Evolutionary conservation across 2,329 filamentous ascomycete genomes (phyloP).

Genomic region (Cladosporium sp.): DNA sequence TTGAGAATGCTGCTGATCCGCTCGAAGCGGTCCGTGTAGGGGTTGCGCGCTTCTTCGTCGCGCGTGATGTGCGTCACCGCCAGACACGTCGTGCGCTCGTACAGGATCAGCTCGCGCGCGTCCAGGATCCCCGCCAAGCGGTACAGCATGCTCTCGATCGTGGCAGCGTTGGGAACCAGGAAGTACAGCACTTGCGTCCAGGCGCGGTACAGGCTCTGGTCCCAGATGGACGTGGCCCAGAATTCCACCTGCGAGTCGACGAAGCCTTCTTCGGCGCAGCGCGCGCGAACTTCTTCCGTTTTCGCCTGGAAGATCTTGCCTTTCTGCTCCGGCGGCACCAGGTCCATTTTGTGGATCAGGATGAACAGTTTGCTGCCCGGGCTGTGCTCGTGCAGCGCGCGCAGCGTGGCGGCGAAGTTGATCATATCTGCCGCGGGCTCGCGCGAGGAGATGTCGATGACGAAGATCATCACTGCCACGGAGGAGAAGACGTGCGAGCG

Average conservation of each 20-base stretch:
- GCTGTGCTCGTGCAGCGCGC: conserved; percentile 82
- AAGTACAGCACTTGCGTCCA: conserved; percentile 99
- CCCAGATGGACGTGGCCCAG: conserved; percentile 97
- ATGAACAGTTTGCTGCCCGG: conserved; percentile 81
- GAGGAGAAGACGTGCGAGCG: conserved; percentile 95
- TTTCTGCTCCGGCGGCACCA: conserved; percentile 76
- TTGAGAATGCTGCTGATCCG: conserved; percentile 97
- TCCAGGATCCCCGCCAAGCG: conserved; percentile 81
- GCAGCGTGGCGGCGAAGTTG: conserved; percentile 87
- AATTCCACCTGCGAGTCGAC: conserved; percentile 62
- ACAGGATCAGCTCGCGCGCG: conserved; percentile 89
- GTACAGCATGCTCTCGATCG: conserved; percentile 81
- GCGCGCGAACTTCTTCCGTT: conserved; percentile 69
- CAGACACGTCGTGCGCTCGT: conserved; percentile 92
- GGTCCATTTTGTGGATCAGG: conserved; percentile 98
- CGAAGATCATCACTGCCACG: conserved; percentile 96
- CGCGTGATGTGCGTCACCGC: conserved; percentile 92
- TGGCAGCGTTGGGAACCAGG: conserved; percentile 85
- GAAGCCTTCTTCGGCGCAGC: conserved; percentile 60
- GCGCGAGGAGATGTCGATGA: conserved; percentile 96
- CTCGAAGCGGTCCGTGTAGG: conserved; percentile 89
- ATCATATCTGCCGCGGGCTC: conserved; percentile 91
- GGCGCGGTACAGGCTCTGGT: conserved; percentile 95
- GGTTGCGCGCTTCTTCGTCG: conserved; percentile 67
- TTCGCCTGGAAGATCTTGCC: conserved; percentile 82